phyloP scores from a whole-genome alignment of 83 land plant species.

The Picea abies region DNA sequence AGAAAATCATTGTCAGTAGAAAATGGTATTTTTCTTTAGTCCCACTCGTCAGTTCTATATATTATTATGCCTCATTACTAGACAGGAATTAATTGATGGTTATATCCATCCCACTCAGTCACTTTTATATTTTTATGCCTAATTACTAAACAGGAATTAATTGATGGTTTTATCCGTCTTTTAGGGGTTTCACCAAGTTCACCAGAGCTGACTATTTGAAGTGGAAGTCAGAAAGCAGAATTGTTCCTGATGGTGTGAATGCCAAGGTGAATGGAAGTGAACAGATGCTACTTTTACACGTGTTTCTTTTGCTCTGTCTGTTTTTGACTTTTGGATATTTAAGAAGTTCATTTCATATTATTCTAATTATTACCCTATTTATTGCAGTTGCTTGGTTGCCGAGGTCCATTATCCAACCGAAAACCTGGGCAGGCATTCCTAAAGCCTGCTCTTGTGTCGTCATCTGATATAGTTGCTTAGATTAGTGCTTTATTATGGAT shows the following conservation, averaged over 20 bases:
- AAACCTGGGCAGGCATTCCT: constrained; percentile 67
- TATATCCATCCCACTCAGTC: not conserved
- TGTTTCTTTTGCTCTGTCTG: not conserved
- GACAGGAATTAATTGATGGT: not conserved
- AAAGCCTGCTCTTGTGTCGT: constrained; percentile 20
- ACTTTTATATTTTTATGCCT: not conserved
- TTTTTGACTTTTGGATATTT: not conserved
- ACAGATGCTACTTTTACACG: not conserved
- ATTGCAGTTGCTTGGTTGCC: constrained; percentile 76
- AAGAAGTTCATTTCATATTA: not conserved
- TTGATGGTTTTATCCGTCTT: not conserved
- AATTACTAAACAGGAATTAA: not conserved
- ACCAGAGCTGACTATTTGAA: constrained; percentile 71
- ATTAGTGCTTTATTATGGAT: too few relatives aligned
- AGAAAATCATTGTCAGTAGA: constrained; percentile 75
- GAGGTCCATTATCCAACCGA: constrained; percentile 63
- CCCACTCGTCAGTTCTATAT: not conserved
- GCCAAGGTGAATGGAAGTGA: constrained; percentile 54
- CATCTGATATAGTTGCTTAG: too few relatives aligned
- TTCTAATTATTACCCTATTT: not conserved
- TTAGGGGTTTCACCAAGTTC: constrained; percentile 84
- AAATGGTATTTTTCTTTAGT: constrained; percentile 45
- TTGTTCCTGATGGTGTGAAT: constrained; percentile 81
- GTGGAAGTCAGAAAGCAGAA: constrained; percentile 69
- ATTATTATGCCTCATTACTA: not conserved